Percentiles rank a stretch among this genome's conserved stretches.
Evolutionary conservation across 1,284 basidiomycete genomes (phyloP).

Genomic region (Cystobasidium sp.): DNA sequence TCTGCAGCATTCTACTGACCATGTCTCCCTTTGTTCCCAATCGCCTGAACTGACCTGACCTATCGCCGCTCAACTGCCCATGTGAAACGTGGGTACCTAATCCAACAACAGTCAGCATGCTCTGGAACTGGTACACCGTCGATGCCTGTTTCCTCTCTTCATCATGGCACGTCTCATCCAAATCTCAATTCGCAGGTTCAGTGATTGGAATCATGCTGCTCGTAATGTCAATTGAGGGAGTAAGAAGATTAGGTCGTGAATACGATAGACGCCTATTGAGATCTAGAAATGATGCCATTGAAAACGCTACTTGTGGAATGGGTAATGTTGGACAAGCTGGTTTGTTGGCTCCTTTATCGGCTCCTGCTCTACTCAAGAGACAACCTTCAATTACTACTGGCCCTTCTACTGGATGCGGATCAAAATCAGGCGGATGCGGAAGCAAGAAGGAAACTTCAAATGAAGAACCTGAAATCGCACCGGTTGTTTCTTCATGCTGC

Average conservation of each 20-base stretch:
- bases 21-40: not conserved
- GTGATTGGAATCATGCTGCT: constrained; percentile 59
- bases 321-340: constrained; percentile 43
- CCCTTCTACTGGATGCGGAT: not conserved
- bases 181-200: constrained; percentile 57
- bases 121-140: constrained; percentile 53
- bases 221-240: constrained; percentile 57
- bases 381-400: constrained; percentile 3
- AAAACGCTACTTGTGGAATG: constrained; percentile 39
- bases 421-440: constrained; percentile 7
- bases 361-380: not conserved
- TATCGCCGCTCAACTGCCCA: no score
- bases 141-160: constrained; percentile 59
- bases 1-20: not conserved
- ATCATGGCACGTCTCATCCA: constrained; percentile 56
- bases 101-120: constrained; percentile 37
- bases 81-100: not conserved
- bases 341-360: not conserved
- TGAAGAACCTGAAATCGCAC: not conserved
- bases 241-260: constrained; percentile 57
- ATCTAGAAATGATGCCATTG: constrained; percentile 44
- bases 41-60: not conserved
- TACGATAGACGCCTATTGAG: constrained; percentile 57
- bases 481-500: not conserved
- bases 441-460: constrained; percentile 1